Evolutionary conservation across 306 rosid genomes (phyloP), one percentile per base, ranked within the genome.

Genomic region (Delonix regia): DNA sequence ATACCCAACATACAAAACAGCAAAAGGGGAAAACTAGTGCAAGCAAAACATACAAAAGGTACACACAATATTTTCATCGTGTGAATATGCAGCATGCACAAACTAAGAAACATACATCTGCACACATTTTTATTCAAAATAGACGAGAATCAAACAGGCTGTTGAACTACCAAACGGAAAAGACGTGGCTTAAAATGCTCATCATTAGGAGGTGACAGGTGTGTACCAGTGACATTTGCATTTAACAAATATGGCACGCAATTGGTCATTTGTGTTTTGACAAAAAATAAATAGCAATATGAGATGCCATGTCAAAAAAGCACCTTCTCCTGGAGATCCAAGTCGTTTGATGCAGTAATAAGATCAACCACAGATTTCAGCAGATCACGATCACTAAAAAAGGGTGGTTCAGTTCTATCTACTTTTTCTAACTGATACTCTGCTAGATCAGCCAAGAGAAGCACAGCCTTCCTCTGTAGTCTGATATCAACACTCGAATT

Each of bases 241-340:
- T 36, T 60, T 10, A 27, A 74, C 59, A 53, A 42, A 76, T 57
- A 77, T 15, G 21, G 27, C 53, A 55, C 24, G 47, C 34, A 63
- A 62, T 38, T 62, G 36, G 22, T 18, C 5, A n/a, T 61, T 45
- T 36, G 22, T 73, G 64, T 25, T 57, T 25, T 28, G 21, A 60
- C 34, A 74, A 80, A 18, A 38, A 19, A 64, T 53, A 36, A 59
- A 18, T 38, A 57, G 75, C 3, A 66, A 76, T 64, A 65, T 65
- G 5, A 75, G 13, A 68, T 70, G 57, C 41, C 10, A 73, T 66
- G 76, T 45, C 24, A 80, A 44, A 39, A 84, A 78, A 39, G n/a
- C 48, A 90, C 99, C 99, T 94, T 94, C 78, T 94, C 97, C 83
- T 87, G 93, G 81, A 92, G 91, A 82, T 91, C 94, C 80, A 94